These are phyloP conservation scores for Phytophthora multivora DNA, from an alignment of 352 stramenopile species.

Conservation along the genomic window DNA sequence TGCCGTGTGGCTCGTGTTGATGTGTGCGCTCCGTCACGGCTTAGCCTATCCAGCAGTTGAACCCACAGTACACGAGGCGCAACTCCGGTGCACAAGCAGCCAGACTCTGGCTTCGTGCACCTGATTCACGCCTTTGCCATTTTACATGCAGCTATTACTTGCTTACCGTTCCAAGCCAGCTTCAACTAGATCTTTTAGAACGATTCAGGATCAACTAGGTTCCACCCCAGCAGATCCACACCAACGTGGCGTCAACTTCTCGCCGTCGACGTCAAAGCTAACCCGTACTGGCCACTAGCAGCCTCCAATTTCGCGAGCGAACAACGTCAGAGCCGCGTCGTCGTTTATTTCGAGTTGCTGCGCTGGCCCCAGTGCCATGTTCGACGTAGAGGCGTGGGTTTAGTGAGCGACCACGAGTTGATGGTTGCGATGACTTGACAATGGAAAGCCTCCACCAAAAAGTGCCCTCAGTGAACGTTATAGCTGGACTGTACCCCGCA, in stretches of 20 bases:
- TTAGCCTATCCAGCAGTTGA: no score
- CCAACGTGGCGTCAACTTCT: not conserved
- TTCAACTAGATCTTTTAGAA: not conserved
- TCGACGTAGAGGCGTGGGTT: no score
- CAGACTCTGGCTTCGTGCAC: no score
- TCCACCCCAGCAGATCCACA: not conserved
- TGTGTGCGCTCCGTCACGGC: not conserved
- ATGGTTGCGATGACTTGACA: constrained; percentile 22
- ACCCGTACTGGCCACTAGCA: not conserved
- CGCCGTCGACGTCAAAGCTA: not conserved
- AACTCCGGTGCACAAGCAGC: no score
- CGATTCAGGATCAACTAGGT: not conserved
- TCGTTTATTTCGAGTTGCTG: constrained; percentile 3
- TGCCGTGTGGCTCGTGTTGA: not conserved
- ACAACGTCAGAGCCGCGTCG: not conserved
- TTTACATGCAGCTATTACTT: not conserved
- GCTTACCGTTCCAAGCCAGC: not conserved
- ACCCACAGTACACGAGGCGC: no score
- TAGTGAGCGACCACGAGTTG: no score
- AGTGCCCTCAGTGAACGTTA: not conserved
- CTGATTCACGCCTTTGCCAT: no score
- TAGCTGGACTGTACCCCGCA: constrained; percentile 5
- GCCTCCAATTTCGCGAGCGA: no score
- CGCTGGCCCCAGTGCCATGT: constrained; percentile 14
- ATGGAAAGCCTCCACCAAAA: constrained; percentile 16